A percentile compares a stretch with the other conserved stretches of the same genome.
These are phyloP conservation scores for Xerocomus spinulosus DNA, from an alignment of 768 basidiomycete species.

Conservation along the genomic window DNA sequence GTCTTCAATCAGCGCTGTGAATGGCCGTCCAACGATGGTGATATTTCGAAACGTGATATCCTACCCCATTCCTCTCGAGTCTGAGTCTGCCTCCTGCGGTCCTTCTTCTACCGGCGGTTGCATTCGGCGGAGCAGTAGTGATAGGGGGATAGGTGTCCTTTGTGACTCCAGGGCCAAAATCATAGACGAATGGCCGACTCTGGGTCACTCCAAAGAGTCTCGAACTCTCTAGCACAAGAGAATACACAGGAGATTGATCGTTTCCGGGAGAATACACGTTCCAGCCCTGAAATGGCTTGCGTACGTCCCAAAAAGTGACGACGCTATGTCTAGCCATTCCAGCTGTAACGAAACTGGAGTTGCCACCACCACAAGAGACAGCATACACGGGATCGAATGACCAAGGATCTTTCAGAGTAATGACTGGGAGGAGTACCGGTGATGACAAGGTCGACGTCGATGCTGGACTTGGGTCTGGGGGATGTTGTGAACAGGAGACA, in stretches of 20 bases:
- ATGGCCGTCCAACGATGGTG: constrained; percentile 27
- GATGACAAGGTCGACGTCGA: constrained; percentile 13
- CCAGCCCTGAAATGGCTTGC: constrained; percentile 59
- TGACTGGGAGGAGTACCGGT: constrained; percentile 49
- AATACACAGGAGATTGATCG: constrained; percentile 75
- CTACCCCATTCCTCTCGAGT: constrained; percentile 36
- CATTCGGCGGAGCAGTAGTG: constrained; percentile 20
- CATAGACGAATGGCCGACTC: constrained; percentile 70
- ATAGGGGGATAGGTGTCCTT: constrained; percentile 51
- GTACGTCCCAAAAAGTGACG: constrained; percentile 79
- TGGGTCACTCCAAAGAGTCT: constrained; percentile 77
- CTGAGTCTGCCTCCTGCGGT: constrained; percentile 20
- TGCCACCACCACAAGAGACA: constrained; percentile 70
- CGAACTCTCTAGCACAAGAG: constrained; percentile 68
- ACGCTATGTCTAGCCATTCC: constrained; percentile 75
- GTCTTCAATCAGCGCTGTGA: no score
- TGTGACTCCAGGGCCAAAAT: constrained; percentile 66
- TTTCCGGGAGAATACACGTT: constrained; percentile 78
- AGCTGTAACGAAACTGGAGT: constrained; percentile 60
- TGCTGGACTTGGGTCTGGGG: not conserved
- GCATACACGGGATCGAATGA: constrained; percentile 71
- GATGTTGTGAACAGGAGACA: constrained; percentile 22
- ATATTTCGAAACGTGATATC: constrained; percentile 51
- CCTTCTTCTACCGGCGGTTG: constrained; percentile 16
- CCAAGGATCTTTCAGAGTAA: constrained; percentile 64